Conservation (phyloP, 2,329 filamentous ascomycete species). For the Ophidiomyces ophidiicola region DNA sequence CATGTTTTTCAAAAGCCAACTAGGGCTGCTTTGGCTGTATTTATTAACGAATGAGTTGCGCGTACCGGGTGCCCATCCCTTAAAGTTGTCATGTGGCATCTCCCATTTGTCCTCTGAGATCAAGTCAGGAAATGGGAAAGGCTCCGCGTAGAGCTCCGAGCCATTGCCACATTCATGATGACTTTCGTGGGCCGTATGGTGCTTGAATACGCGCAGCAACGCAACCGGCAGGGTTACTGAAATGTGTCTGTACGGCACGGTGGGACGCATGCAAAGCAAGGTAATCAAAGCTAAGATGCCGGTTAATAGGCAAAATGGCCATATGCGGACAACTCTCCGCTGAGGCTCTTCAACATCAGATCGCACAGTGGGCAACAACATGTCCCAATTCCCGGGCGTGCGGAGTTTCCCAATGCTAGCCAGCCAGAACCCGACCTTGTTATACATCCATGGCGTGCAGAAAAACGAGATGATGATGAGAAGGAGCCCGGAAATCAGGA, state of each 20-base stretch:
- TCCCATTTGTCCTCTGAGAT: conserved; percentile 22
- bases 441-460: conserved; percentile 16
- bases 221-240: conserved; percentile 23
- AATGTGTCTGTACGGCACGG: conserved; percentile 23
- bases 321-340: conserved; percentile 14
- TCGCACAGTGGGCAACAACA: conserved; percentile 12
- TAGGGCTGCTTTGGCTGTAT: conserved; percentile 12
- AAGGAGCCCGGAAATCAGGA: conserved; percentile 16
- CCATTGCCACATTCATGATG: conserved; percentile 9
- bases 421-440: conserved; percentile 18
- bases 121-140: conserved; percentile 21
- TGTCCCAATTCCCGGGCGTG: conserved; percentile 15
- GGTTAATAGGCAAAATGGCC: conserved; percentile 16
- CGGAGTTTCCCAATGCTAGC: conserved; percentile 16
- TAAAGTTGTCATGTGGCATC: conserved; percentile 19
- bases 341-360: conserved; percentile 6
- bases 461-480: conserved; percentile 19
- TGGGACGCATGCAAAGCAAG: conserved; percentile 20
- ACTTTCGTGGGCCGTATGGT: not conserved
- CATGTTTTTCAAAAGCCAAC: conserved; percentile 19
- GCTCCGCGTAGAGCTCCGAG: conserved; percentile 11
- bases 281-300: conserved; percentile 10
- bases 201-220: conserved; percentile 17
- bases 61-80: conserved; percentile 22
- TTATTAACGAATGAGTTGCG: conserved; percentile 11